Evolutionary conservation across 1,139 yeast species (phyloP).

Genomic region (Sugiyamaella xylanicola): DNA sequence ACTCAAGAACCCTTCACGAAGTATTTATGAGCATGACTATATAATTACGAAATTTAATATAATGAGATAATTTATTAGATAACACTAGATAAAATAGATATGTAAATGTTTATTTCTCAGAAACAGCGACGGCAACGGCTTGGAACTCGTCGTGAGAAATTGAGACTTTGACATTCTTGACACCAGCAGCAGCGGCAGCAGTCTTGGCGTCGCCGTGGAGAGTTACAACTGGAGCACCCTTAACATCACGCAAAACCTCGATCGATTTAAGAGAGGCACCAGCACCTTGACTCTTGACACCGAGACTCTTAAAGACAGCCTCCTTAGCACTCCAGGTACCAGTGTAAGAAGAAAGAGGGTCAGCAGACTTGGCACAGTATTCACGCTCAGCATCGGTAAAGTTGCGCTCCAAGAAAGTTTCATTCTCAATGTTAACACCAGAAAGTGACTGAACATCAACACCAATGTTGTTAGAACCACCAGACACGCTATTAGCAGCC

Average conservation of each 20-base stretch:
- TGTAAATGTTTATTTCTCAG: slow-evolving; percentile 47
- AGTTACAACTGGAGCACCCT: slow-evolving; percentile 80
- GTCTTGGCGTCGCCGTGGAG: slow-evolving; percentile 74
- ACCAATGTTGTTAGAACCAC: slow-evolving; percentile 75
- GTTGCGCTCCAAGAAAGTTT: slow-evolving; percentile 88
- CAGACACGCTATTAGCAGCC: slow-evolving; percentile 48
- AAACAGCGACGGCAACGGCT: slow-evolving; percentile 95
- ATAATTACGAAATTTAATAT: too few relatives aligned
- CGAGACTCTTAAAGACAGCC: slow-evolving; percentile 95
- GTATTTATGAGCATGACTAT: too few relatives aligned
- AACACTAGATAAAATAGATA: slow-evolving; percentile 3
- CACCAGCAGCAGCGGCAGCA: slow-evolving; percentile 73
- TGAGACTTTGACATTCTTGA: slow-evolving; percentile 75
- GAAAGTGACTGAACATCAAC: slow-evolving; percentile 93
- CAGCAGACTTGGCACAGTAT: slow-evolving; percentile 67
- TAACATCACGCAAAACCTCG: slow-evolving; percentile 73
- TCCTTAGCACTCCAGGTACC: slow-evolving; percentile 99
- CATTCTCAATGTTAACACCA: slow-evolving; percentile 78
- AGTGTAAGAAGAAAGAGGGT: slow-evolving; percentile 87
- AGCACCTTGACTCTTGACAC: slow-evolving; percentile 87
- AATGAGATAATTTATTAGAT: slow-evolving; percentile 1
- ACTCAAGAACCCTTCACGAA: too few relatives aligned
- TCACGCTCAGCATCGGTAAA: slow-evolving; percentile 78
- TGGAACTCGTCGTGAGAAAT: slow-evolving; percentile 96
- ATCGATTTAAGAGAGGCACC: slow-evolving; percentile 93